These are phyloP conservation scores for Penicillium psychrosexuale DNA, from an alignment of 2,329 filamentous ascomycete species.

Conservation along the genomic window DNA sequence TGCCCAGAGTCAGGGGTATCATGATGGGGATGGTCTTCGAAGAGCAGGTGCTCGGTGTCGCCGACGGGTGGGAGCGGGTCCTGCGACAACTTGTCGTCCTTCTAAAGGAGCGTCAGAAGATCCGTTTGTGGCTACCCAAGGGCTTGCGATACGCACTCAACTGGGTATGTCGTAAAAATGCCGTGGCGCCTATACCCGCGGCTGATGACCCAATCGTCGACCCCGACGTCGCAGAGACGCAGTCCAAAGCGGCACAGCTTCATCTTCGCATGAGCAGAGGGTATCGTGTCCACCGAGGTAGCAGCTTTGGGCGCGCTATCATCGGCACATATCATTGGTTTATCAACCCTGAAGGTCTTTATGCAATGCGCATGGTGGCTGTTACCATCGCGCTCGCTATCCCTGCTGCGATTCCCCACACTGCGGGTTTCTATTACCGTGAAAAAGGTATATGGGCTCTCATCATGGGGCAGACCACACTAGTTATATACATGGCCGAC, in stretches of 20 bases:
- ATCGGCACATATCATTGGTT: constrained; percentile 43
- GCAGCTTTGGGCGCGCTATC: constrained; percentile 24
- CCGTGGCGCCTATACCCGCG: constrained; percentile 23
- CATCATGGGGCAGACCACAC: constrained; percentile 51
- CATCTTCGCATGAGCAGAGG: constrained; percentile 39
- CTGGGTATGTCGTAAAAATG: constrained; percentile 38
- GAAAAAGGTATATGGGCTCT: constrained; percentile 54
- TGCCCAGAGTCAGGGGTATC: constrained; percentile 40
- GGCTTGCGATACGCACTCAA: constrained; percentile 40
- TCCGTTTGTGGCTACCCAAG: constrained; percentile 45
- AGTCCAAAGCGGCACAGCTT: constrained; percentile 36
- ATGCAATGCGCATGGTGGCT: constrained; percentile 48
- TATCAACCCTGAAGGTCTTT: constrained; percentile 45
- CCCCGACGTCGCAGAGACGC: constrained; percentile 28
- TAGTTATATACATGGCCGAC: constrained; percentile 52
- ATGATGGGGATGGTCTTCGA: constrained; percentile 50
- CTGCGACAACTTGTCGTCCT: constrained; percentile 40
- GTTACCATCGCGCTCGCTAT: constrained; percentile 48
- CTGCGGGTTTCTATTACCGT: constrained; percentile 51
- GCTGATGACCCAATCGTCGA: constrained; percentile 22
- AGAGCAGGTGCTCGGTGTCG: constrained; percentile 39
- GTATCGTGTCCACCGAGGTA: constrained; percentile 28
- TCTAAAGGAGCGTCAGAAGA: constrained; percentile 34
- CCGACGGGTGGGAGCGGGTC: constrained; percentile 33
- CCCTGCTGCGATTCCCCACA: constrained; percentile 42